Evolutionary conservation across 768 basidiomycete species (phyloP), one percentile per base, ranked within the genome.

Genomic region (Neoboletus magnificus): DNA sequence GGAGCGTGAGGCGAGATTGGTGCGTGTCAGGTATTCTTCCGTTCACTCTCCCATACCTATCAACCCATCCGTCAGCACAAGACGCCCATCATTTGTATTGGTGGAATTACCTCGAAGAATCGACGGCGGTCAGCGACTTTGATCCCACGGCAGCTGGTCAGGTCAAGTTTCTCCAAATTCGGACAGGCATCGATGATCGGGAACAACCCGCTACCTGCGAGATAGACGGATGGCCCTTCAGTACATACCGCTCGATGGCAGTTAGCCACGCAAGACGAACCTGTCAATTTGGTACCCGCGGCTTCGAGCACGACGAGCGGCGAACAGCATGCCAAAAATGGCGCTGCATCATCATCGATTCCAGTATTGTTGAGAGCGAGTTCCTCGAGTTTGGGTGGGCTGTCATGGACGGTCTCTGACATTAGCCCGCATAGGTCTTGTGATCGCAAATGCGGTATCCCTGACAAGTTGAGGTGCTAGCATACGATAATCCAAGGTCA

Each of bases 101-200:
- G 4, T 20, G 1, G 10, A 4, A 7, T 44, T 36, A 63, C 86
- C 74, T 88, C 84, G 61, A 89, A 89, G 61, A 89, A 84, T 8
- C 78, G 78, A 15, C 87, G 76, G 25, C 87, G 73, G 57, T 87
- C 84, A 1, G 74, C 74, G 5, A 87, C 76, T 7, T 63, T 73
- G 50, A 89, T 76, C 5, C 87, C 81, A 49, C 87, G 77, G 57
- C 87, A 89, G 55, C 85, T 82, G 4, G 84, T 88, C 43, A 89
- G 69, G 62, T 87, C 81, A 15, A 89, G 64, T n/a, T 72, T 78
- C 54, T 74, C 68, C 29, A 89, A 71, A 29, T 70, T 72, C 3
- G 72, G 58, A 59, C 87, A 89, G 0, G 74, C 76, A 59, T 87
- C 81, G 30, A 89, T 72, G 36, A 89, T 78, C 3, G 67, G 58